Percentiles rank a stretch among this genome's conserved stretches.
phyloP scores from a whole-genome alignment of 805 yeast genomes.

The Kazachstania bromeliacearum region DNA sequence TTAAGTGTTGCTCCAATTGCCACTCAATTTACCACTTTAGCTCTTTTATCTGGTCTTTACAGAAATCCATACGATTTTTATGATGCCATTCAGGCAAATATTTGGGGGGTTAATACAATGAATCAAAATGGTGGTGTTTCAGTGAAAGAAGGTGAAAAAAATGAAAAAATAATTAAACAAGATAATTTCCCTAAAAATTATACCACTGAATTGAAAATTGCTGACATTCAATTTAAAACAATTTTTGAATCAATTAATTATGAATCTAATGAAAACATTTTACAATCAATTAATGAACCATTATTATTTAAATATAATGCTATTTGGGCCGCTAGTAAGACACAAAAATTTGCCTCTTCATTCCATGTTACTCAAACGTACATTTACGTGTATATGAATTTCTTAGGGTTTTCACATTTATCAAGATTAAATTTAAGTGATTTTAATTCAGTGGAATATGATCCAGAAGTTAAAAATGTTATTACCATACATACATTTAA shows the following conservation, averaged over 20 bases:
- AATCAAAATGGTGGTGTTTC: conserved; percentile 8
- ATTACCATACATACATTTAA: conserved; percentile 5
- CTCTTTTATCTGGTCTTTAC: conserved; percentile 47
- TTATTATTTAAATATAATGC: conserved; percentile 54
- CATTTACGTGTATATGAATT: conserved; percentile 54
- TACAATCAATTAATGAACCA: conserved; percentile 40
- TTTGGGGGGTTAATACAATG: conserved; percentile 40
- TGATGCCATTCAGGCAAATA: conserved; percentile 67
- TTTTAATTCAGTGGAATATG: conserved; percentile 44
- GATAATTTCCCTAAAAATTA: conserved; percentile 48
- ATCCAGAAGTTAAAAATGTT: conserved; percentile 4
- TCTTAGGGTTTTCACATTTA: conserved; percentile 63
- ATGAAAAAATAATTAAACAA: neutral
- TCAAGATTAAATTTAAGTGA: conserved; percentile 37
- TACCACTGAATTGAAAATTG: conserved; percentile 46
- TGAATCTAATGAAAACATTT: conserved; percentile 1
- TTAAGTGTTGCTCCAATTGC: conserved; percentile 53
- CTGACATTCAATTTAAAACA: conserved; percentile 69
- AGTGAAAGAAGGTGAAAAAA: conserved; percentile 3
- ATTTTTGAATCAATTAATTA: conserved; percentile 46
- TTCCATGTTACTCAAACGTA: conserved; percentile 50
- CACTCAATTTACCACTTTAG: conserved; percentile 57
- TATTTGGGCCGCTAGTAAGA: conserved; percentile 56
- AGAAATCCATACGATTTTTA: conserved; percentile 3
- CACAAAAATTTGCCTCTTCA: conserved; percentile 64